Evolutionary conservation across 1,284 basidiomycete genomes (phyloP).

Genomic region (Rhizopogon parksii): DNA sequence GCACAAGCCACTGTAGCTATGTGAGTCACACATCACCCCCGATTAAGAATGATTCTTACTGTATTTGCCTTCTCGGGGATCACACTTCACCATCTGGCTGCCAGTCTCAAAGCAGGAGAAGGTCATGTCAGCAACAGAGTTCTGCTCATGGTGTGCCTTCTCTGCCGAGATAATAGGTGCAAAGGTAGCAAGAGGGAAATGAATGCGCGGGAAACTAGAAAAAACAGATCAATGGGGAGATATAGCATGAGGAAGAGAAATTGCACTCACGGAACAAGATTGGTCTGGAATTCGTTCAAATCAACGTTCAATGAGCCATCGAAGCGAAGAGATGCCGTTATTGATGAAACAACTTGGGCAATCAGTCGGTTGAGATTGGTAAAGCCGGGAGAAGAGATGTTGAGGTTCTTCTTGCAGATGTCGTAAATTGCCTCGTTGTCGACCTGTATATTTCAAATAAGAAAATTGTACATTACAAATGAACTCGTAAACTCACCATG

Average conservation of each 20-base stretch:
- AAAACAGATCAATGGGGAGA: constrained; percentile 2
- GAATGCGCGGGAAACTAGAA: constrained; percentile 65
- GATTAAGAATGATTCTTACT: constrained; percentile 40
- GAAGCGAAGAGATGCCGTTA: constrained; percentile 66
- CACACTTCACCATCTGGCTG: constrained; percentile 88
- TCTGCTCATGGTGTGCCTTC: constrained; percentile 85
- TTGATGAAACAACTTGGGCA: constrained; percentile 85
- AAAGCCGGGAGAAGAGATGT: constrained; percentile 75
- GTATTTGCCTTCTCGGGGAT: constrained; percentile 80
- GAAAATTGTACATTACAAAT: neutral
- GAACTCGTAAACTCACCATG: constrained; percentile 55
- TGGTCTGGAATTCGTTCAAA: constrained; percentile 91
- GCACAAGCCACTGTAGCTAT: constrained; percentile 58
- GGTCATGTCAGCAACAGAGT: constrained; percentile 91
- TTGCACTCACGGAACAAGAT: constrained; percentile 64
- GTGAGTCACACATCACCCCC: constrained; percentile 3
- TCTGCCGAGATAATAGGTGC: constrained; percentile 82
- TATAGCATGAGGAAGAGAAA: neutral
- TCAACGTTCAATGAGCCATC: constrained; percentile 90
- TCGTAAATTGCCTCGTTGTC: constrained; percentile 96
- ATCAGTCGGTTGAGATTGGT: constrained; percentile 87
- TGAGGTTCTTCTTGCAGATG: constrained; percentile 88
- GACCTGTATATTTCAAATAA: constrained; percentile 40
- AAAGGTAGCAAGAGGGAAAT: constrained; percentile 89
- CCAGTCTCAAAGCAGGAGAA: constrained; percentile 90